Base-by-base conservation (phyloP, 73 alveolate species). In the Blepharisma stoltei region DNA sequence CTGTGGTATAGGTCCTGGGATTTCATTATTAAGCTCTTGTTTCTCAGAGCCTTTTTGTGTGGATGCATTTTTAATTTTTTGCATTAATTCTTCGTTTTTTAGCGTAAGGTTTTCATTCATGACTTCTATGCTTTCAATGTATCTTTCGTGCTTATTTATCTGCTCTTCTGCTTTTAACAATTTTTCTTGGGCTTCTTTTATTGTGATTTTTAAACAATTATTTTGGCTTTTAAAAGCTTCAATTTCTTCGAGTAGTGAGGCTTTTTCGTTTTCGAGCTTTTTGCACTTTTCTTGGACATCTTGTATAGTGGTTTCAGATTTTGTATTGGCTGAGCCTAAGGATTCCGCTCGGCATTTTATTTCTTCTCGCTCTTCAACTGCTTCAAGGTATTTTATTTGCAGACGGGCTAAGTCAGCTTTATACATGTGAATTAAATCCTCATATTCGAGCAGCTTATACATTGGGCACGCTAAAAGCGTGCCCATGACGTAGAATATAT, bases 211-310 rank as follows among this genome's bases (percentile, higher is more conserved):
- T 25, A 60, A 60, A 60, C 73, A 18, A 14, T 60, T 38, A 25
- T 60, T 60, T 60, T 60, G 73, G 4, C 73, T 60, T 25, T 60
- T 60, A 38, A 20, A 60, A 60, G 73, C 73, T 60, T 60, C 73
- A 18, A 60, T 9, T 14, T 60, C 73, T 60, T 60, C 73, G 3
- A 18, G 14, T 25, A 60, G 73, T 0, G 73, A 60, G 0, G 0
- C 14, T 14, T 60, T 60, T 20, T 60, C 48, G 5, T 25, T 60
- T 11, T 14, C 23, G 46, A 60, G 23, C 11, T n/a, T 20, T 60
- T 60, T 38, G 11, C 14, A 8, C 46, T 25, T 25, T 1, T 60
- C 23, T 18, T 60, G 14, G 46, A 38, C 73, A n/a, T 60, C 73
- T 20, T n/a, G 14, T 1, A 60, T n/a, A 5, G 23, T 14, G 0